These are phyloP conservation scores for Diatrype stigma DNA, from an alignment of 2,329 filamentous ascomycete species.

Conservation along the genomic window DNA sequence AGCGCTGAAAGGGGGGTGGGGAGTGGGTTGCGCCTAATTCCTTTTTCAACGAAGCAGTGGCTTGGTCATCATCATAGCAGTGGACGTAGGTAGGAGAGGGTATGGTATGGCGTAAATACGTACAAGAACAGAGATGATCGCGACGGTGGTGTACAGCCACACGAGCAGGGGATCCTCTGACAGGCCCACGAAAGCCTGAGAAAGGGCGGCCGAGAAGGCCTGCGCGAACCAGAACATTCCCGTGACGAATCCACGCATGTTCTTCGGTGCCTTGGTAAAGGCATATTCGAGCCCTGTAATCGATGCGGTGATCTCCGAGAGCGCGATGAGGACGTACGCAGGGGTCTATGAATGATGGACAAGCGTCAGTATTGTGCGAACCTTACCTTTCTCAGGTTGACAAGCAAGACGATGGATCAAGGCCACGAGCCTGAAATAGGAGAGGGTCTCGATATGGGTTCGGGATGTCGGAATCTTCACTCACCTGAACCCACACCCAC, in stretches of 20 bases:
- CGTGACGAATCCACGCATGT: constrained; percentile 71
- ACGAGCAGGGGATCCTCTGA: constrained; percentile 61
- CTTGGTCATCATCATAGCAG: background rate
- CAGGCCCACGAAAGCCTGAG: constrained; percentile 57
- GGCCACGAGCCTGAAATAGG: background rate
- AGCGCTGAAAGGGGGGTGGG: no score
- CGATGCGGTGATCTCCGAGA: constrained; percentile 46
- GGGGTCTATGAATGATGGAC: constrained; percentile 32
- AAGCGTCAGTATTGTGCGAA: background rate
- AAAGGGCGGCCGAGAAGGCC: constrained; percentile 63
- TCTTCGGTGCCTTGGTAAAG: constrained; percentile 70
- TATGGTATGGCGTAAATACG: background rate
- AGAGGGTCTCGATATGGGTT: no score
- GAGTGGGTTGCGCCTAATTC: no score
- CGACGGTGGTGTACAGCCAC: constrained; percentile 70
- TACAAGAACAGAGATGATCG: constrained; percentile 56
- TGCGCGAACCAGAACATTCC: constrained; percentile 65
- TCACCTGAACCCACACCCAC: constrained; percentile 54
- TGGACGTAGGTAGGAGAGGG: background rate
- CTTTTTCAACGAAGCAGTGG: background rate
- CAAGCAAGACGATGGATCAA: no score
- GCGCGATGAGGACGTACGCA: constrained; percentile 44
- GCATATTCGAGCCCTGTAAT: constrained; percentile 67
- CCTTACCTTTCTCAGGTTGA: background rate
- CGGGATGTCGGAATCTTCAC: background rate